Conservation (phyloP, 768 basidiomycete genomes). For the Tricholoma sp. region DNA sequence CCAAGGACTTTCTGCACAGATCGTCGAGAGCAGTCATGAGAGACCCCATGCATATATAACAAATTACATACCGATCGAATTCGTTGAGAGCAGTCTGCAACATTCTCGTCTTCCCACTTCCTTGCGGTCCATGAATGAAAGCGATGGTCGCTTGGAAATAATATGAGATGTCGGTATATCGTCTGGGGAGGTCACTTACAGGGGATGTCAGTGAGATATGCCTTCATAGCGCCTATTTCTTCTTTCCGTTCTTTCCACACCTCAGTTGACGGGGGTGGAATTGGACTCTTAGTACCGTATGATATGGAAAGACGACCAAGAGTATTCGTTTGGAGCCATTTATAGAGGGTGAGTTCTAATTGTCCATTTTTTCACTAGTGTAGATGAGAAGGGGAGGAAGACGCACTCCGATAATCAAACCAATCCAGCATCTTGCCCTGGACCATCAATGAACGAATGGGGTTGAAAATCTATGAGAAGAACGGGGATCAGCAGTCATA, state of each 20-base stretch:
- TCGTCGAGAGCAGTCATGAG: background rate
- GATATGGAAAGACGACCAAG: slow-evolving; percentile 38
- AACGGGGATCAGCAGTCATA: background rate
- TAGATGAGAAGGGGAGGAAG: background rate
- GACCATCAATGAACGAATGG: slow-evolving; percentile 79
- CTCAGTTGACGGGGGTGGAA: slow-evolving; percentile 18
- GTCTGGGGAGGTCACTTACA: slow-evolving; percentile 34
- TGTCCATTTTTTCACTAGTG: background rate
- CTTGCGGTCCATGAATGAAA: slow-evolving; percentile 80
- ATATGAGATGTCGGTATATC: background rate
- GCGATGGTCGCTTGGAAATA: slow-evolving; percentile 55
- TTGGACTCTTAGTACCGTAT: slow-evolving; percentile 23
- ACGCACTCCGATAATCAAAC: slow-evolving; percentile 72
- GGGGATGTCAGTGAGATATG: slow-evolving; percentile 76
- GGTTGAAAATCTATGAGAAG: slow-evolving; percentile 75
- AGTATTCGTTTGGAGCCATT: slow-evolving; percentile 67
- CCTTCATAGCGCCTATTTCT: slow-evolving; percentile 60
- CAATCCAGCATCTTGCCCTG: slow-evolving; percentile 77
- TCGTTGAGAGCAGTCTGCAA: slow-evolving; percentile 48
- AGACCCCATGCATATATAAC: background rate
- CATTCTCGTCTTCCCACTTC: slow-evolving; percentile 72
- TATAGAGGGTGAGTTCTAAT: slow-evolving; percentile 65
- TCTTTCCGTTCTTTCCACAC: slow-evolving; percentile 86
- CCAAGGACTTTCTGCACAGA: slow-evolving; percentile 52
- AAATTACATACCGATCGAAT: slow-evolving; percentile 39